A percentile compares a stretch with the other conserved stretches of the same genome.
phyloP scores from a whole-genome alignment of 805 yeast species.

The Wickerhamiella kurtzmanii region DNA sequence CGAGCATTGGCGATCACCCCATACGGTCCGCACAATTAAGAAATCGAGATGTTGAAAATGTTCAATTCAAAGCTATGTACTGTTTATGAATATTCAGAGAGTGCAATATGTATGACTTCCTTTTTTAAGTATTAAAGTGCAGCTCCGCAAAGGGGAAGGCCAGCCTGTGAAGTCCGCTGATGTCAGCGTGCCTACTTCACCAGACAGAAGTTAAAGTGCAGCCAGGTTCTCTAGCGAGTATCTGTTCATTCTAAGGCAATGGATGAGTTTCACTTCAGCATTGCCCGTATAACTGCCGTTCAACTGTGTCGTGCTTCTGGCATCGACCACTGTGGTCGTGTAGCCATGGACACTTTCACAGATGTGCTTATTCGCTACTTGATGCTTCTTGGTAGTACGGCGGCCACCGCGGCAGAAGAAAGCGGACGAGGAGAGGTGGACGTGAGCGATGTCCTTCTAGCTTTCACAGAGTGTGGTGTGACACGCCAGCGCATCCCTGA shows the following conservation, averaged over 20 bases:
- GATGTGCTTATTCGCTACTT: slow-evolving; percentile 61
- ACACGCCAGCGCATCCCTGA: slow-evolving; percentile 44
- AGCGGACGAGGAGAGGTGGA: slow-evolving; percentile 35
- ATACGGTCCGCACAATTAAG: too few relatives aligned
- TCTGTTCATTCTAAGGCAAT: too few relatives aligned
- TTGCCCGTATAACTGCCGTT: slow-evolving; percentile 37
- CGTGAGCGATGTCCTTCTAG: slow-evolving; percentile 58
- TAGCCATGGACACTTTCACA: slow-evolving; percentile 59
- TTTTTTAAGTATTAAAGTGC: too few relatives aligned
- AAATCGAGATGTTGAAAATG: too few relatives aligned
- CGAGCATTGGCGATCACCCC: neutral
- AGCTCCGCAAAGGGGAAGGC: too few relatives aligned
- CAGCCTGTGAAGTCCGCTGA: neutral
- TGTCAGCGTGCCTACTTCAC: too few relatives aligned
- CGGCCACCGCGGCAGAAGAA: slow-evolving; percentile 36
- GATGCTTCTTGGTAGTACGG: slow-evolving; percentile 37
- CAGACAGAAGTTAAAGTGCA: too few relatives aligned
- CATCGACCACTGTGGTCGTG: slow-evolving; percentile 63
- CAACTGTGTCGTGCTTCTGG: slow-evolving; percentile 67
- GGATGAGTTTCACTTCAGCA: slow-evolving; percentile 33
- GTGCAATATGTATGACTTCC: too few relatives aligned
- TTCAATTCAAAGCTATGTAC: neutral
- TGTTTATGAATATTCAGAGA: neutral
- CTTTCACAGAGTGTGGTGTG: slow-evolving; percentile 49
- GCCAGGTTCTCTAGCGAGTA: too few relatives aligned